phyloP scores from a whole-genome alignment of 116 monocot species.

The Dioscorea cayenensis region DNA sequence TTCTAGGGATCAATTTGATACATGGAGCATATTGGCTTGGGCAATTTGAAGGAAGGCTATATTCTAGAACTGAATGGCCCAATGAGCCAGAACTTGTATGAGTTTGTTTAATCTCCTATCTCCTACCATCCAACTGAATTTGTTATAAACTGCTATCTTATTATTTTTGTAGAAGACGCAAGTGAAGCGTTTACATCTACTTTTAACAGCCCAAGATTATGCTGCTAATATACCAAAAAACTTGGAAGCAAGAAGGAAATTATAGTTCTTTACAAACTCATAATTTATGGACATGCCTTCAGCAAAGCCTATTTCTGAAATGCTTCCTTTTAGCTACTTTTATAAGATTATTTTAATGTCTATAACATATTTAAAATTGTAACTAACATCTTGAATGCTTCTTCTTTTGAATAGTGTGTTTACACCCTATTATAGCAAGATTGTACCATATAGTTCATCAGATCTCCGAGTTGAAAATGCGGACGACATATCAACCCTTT shows the following conservation, averaged over 20 bases:
- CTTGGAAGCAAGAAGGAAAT: slow-evolving; percentile 82
- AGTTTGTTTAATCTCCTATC: neutral
- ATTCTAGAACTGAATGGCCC: slow-evolving; percentile 78
- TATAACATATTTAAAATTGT: neutral
- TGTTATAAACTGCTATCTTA: neutral
- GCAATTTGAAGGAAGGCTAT: slow-evolving; percentile 81
- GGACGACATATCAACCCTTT: slow-evolving; percentile 94
- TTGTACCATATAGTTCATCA: slow-evolving; percentile 75
- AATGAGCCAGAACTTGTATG: slow-evolving; percentile 73
- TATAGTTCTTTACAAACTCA: slow-evolving; percentile 91
- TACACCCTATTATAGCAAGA: slow-evolving; percentile 96
- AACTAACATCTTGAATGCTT: neutral
- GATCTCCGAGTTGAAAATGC: slow-evolving; percentile 79
- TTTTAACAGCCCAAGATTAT: slow-evolving; percentile 88
- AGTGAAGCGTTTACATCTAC: slow-evolving; percentile 86
- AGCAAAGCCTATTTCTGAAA: slow-evolving; percentile 79
- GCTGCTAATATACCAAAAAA: slow-evolving; percentile 91
- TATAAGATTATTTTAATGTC: neutral
- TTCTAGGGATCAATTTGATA: slow-evolving; percentile 83
- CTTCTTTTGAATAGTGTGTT: slow-evolving; percentile 57
- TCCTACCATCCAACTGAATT: neutral
- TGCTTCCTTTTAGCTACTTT: slow-evolving; percentile 79
- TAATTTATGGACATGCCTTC: slow-evolving; percentile 92
- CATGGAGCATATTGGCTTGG: slow-evolving; percentile 74
- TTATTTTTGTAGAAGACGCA: slow-evolving; percentile 61